Evolutionary conservation across 2,329 filamentous ascomycete genomes (phyloP).

Genomic region (Fusarium sp.): DNA sequence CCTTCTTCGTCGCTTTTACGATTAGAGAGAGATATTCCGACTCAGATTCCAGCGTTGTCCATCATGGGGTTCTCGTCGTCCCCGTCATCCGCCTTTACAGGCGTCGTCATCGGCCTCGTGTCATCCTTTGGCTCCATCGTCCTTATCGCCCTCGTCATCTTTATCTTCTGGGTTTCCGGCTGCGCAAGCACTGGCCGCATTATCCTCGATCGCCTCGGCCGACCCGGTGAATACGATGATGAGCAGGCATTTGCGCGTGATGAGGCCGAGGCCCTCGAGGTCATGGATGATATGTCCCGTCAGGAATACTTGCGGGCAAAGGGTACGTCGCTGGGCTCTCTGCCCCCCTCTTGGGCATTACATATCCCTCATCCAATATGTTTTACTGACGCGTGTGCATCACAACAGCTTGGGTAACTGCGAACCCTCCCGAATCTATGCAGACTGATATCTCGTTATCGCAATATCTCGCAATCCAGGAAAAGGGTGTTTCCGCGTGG

Average conservation of each 20-base stretch:
- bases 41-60: conserved; percentile 19
- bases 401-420: conserved; percentile 86
- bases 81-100: conserved; percentile 70
- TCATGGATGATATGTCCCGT: conserved; percentile 93
- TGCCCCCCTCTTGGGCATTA: background rate
- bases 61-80: conserved; percentile 52
- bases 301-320: conserved; percentile 95
- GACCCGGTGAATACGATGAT: conserved; percentile 97
- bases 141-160: conserved; percentile 87
- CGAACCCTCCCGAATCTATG: conserved; percentile 93
- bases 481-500: conserved; percentile 99
- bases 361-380: background rate
- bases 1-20: conserved; percentile 11
- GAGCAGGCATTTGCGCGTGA: conserved; percentile 95
- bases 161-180: conserved; percentile 86
- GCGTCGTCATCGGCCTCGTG: conserved; percentile 94
- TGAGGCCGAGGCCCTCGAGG: conserved; percentile 94
- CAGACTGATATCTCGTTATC: conserved; percentile 98
- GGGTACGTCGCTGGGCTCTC: conserved; percentile 70
- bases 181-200: conserved; percentile 87
- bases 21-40: background rate
- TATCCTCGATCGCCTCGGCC: conserved; percentile 91
- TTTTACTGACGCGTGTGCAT: conserved; percentile 33
- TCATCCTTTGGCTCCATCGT: conserved; percentile 94
- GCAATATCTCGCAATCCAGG: conserved; percentile 97